Base-by-base conservation (phyloP, 352 stramenopile species). In the Thraustochytrium striatum region DNA sequence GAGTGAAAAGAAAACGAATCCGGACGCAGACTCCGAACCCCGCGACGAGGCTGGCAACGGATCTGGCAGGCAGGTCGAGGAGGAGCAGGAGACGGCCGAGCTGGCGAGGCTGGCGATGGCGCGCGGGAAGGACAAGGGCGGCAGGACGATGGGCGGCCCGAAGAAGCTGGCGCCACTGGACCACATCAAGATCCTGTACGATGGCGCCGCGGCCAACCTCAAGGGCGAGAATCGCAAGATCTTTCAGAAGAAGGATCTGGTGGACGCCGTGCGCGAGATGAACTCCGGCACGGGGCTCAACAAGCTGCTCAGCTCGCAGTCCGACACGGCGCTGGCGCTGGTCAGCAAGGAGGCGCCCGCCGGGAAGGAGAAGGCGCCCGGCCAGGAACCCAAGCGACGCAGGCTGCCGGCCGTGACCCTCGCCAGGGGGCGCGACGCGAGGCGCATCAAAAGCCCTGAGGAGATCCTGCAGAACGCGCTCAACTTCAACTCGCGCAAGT, bases 151-250 rank as follows among this genome's bases (percentile, higher is more conserved):
- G n/a, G n/a, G n/a, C n/a, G 47, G 47, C 47, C 65, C 65, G 19
- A 75, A 75, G 36, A 75, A 61, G 50, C 65, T 75, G 11, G 65
- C 65, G 65, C 65, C 65, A 3, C 65, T 75, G 30, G 65, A 75
- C 36, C 65, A 75, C 50, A 75, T 75, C 7, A 75, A 75, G 50
- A 75, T 61, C 25, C 50, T 75, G 1, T 75, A 75, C 65, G 65
- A 75, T 70, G 65, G 65, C 25, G 65, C 65, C 13, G 65, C 65
- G 3, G 65, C 65, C 13, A 75, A 68, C 32, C 36, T 75, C 7
- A 38, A 30, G 32, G 53, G 53, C 33, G 53, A 16, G 25, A 70
- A 52, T 5, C 65, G 65, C 65, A 75, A 75, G 30, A 75, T 75
- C 13, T 75, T 58, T 72, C 30, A 30, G 16, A 75, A 75, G 47